Evolutionary conservation across 2,329 filamentous ascomycete genomes (phyloP).

Genomic region (Ceratocystis albifundus): DNA sequence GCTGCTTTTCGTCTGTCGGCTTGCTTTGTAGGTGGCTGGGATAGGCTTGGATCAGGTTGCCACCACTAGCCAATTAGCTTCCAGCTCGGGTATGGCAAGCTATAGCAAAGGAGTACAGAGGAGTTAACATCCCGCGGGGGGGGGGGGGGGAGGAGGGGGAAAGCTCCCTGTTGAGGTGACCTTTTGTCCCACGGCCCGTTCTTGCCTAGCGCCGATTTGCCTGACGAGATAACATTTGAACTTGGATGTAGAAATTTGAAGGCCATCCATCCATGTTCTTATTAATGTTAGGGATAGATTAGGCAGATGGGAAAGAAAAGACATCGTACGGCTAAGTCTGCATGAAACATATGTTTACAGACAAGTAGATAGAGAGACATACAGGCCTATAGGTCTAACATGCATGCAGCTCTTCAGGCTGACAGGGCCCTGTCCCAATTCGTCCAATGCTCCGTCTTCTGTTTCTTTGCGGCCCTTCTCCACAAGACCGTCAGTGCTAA

Average conservation of each 20-base stretch:
- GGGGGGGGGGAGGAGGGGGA: too few species aligned
- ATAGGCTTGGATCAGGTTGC: slow-evolving; percentile 8
- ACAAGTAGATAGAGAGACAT: not conserved
- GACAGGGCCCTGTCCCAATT: not conserved
- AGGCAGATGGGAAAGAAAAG: too few species aligned
- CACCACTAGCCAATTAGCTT: not conserved
- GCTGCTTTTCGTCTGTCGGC: not conserved
- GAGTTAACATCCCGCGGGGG: not conserved
- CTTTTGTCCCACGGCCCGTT: not conserved
- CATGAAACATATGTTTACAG: not conserved
- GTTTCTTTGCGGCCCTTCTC: not conserved
- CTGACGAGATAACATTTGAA: not conserved
- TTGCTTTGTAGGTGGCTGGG: slow-evolving; percentile 1
- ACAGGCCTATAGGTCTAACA: not conserved
- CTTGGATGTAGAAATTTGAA: not conserved
- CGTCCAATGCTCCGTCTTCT: slow-evolving; percentile 7
- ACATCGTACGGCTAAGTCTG: too few species aligned
- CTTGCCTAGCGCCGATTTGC: slow-evolving; percentile 8
- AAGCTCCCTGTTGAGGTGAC: not conserved
- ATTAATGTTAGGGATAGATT: too few species aligned
- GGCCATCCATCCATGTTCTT: too few species aligned
- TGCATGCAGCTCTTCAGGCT: not conserved
- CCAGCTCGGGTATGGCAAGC: not conserved
- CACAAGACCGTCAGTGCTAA: not conserved
- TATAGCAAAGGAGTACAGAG: not conserved